These are phyloP conservation scores for Draba incana DNA, from an alignment of 345 rosid genomes.

Conservation along the genomic window DNA sequence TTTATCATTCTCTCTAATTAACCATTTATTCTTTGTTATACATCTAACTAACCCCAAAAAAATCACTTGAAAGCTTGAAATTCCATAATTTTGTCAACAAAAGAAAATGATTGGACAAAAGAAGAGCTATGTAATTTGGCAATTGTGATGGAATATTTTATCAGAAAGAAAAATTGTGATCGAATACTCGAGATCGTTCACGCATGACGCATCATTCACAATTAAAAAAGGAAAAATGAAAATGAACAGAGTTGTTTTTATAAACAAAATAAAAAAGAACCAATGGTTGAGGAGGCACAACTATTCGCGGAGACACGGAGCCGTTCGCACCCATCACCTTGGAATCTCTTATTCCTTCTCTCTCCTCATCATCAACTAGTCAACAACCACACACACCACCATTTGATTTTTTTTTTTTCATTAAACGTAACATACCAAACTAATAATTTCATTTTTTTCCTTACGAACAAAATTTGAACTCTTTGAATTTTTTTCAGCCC, in stretches of 20 bases:
- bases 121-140: neutral
- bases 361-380: conserved; percentile 41
- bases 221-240: neutral
- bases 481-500: too few species aligned
- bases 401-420: neutral
- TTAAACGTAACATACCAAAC: neutral
- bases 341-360: conserved; percentile 44
- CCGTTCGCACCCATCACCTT: conserved; percentile 56
- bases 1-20: too few species aligned
- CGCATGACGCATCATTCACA: conserved; percentile 33
- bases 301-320: conserved; percentile 68
- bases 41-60: too few species aligned
- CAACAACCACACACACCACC: conserved; percentile 40
- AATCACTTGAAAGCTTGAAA: neutral
- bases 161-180: neutral
- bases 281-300: conserved; percentile 49
- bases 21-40: too few species aligned
- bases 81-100: neutral
- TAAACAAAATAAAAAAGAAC: conserved; percentile 20
- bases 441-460: neutral
- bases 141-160: neutral
- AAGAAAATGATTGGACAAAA: neutral
- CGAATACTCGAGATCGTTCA: conserved; percentile 37
- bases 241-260: neutral
- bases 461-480: too few species aligned